phyloP scores from a whole-genome alignment of 2,329 filamentous ascomycete species.

The Lasiodiplodia sp. region DNA sequence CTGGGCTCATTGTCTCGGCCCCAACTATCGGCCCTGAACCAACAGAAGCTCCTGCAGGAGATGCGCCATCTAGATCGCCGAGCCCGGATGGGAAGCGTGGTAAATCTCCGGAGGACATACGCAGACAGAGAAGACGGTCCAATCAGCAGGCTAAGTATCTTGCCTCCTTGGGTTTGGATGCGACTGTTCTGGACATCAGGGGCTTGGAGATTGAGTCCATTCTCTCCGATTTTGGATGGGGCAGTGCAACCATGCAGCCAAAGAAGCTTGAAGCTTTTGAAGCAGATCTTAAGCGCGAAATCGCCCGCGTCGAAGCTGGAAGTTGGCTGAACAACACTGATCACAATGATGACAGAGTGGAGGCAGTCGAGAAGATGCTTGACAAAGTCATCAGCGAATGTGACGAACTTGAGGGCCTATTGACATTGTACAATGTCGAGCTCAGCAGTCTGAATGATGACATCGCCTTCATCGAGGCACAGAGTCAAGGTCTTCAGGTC shows the following conservation, averaged over 20 bases:
- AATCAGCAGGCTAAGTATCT: slow-evolving; percentile 83
- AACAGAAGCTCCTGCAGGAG: slow-evolving; percentile 15
- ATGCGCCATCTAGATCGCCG: slow-evolving; percentile 46
- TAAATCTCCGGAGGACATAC: slow-evolving; percentile 53
- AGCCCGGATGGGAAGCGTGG: slow-evolving; percentile 44
- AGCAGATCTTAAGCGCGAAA: slow-evolving; percentile 82
- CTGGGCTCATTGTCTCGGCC: slow-evolving; percentile 30
- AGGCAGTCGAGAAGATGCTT: slow-evolving; percentile 83
- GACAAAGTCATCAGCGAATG: slow-evolving; percentile 93
- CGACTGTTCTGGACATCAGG: slow-evolving; percentile 75
- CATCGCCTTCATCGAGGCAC: slow-evolving; percentile 95
- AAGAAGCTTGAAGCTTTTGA: slow-evolving; percentile 82
- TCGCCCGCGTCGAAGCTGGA: slow-evolving; percentile 89
- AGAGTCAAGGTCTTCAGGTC: slow-evolving; percentile 95
- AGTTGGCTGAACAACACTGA: slow-evolving; percentile 86
- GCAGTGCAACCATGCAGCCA: slow-evolving; percentile 75
- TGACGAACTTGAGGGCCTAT: slow-evolving; percentile 91
- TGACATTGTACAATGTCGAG: slow-evolving; percentile 95
- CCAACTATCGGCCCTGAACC: slow-evolving; percentile 14
- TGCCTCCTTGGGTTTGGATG: slow-evolving; percentile 78
- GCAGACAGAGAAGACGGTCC: slow-evolving; percentile 67
- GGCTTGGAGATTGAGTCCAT: slow-evolving; percentile 82
- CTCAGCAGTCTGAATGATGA: slow-evolving; percentile 93
- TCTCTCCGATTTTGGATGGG: slow-evolving; percentile 89
- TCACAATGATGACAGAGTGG: slow-evolving; percentile 88